Evolutionary conservation across 805 yeast species (phyloP).

Genomic region (Phaffomyces antillensis): DNA sequence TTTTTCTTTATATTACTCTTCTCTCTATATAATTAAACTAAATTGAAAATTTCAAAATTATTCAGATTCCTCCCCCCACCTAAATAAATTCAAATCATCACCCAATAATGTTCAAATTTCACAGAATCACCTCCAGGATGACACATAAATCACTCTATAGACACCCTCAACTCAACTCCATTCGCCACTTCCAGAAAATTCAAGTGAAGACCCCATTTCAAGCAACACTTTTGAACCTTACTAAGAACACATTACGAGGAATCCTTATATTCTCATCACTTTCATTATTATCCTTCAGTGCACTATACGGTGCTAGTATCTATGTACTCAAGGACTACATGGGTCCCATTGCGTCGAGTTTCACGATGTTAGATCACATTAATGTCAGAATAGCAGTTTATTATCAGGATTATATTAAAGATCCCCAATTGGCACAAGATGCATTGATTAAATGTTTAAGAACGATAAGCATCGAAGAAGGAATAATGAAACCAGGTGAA

Average conservation of each 20-base stretch:
- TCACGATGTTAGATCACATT: constrained; percentile 3
- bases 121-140: too few species aligned
- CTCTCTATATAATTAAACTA: too few species aligned
- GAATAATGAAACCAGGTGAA: constrained; percentile 13
- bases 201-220: too few species aligned
- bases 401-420: constrained; percentile 29
- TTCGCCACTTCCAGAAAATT: too few species aligned
- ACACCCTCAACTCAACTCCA: too few species aligned
- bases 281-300: constrained; percentile 1
- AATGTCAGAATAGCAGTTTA: constrained; percentile 29
- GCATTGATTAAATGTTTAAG: constrained; percentile 27
- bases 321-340: constrained; percentile 6
- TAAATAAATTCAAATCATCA: too few species aligned
- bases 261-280: constrained; percentile 9
- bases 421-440: constrained; percentile 28
- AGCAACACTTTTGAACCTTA: too few species aligned
- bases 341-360: constrained; percentile 9
- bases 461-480: constrained; percentile 25
- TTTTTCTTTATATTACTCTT: too few species aligned
- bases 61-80: too few species aligned
- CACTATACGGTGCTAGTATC: constrained; percentile 1
- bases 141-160: too few species aligned
- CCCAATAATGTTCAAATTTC: too few species aligned
- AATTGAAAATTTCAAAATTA: too few species aligned
- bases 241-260: constrained; percentile 1